A percentile compares a stretch with the other conserved stretches of the same genome.
Conservation (phyloP, 208 protist genomes). For the Acanthamoeba divionensis region DNA sequence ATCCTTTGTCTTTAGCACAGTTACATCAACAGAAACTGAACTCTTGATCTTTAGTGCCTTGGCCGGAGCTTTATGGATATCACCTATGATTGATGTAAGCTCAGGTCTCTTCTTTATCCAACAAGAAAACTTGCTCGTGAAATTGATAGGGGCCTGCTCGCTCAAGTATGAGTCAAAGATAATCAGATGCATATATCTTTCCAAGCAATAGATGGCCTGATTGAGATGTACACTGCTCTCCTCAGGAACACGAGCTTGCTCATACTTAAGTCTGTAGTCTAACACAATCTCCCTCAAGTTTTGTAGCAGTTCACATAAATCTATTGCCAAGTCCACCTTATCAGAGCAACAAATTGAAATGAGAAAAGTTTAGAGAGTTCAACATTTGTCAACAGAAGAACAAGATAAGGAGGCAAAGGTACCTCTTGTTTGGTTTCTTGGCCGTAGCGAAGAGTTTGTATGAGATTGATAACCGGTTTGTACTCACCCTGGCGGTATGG, state of each 20-base stretch:
- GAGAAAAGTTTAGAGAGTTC: background rate
- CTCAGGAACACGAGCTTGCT: background rate
- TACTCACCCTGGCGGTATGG: constrained; percentile 1
- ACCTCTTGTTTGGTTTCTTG: constrained; percentile 8
- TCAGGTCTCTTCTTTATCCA: constrained; percentile 11
- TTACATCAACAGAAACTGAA: no score
- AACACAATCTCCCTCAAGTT: constrained; percentile 13
- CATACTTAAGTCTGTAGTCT: background rate
- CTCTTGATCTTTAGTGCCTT: no score
- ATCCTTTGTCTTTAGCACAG: no score
- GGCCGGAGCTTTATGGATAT: background rate
- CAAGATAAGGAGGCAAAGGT: no score
- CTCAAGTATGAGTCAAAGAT: constrained; percentile 57
- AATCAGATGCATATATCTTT: constrained; percentile 61
- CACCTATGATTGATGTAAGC: background rate
- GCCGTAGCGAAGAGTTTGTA: background rate
- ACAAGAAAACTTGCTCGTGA: background rate
- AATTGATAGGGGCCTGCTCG: background rate
- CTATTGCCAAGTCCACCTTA: constrained; percentile 27
- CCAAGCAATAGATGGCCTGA: constrained; percentile 27
- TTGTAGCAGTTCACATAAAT: constrained; percentile 13
- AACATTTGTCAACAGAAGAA: no score
- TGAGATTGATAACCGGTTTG: constrained; percentile 1
- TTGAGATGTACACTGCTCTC: constrained; percentile 14
- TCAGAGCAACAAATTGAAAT: background rate